Evolutionary conservation across 2,329 filamentous ascomycete genomes (phyloP).

Genomic region (Apiospora sp.): DNA sequence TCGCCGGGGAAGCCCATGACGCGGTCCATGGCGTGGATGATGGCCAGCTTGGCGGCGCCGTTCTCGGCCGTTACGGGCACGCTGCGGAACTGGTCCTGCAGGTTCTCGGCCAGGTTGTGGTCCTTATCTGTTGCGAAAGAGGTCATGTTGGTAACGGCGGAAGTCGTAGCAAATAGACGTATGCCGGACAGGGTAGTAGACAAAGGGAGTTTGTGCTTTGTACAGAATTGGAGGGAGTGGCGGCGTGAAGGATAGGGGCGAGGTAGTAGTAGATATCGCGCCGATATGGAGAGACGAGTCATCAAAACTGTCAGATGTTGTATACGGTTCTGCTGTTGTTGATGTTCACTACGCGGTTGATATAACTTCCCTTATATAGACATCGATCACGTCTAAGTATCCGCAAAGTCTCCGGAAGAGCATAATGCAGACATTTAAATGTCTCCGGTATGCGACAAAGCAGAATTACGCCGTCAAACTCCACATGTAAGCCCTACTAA

Average conservation of each 20-base stretch:
- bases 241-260: not conserved
- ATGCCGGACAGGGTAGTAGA: not conserved
- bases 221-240: not conserved
- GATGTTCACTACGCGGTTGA: not conserved
- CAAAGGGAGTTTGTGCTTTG: not conserved
- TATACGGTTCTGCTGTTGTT: not conserved
- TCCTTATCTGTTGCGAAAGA: no score
- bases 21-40: not conserved
- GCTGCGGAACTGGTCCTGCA: conserved; percentile 2
- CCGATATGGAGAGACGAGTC: not conserved
- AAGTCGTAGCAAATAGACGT: not conserved
- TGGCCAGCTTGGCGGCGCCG: not conserved
- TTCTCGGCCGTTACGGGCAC: not conserved
- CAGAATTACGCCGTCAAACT: not conserved
- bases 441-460: not conserved
- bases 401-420: not conserved
- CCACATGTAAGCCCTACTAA: not conserved
- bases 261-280: not conserved
- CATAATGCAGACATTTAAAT: not conserved
- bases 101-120: not conserved
- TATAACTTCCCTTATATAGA: not conserved
- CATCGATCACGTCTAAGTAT: not conserved
- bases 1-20: conserved; percentile 1
- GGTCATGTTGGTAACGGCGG: not conserved
- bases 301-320: not conserved